Percentiles rank a stretch among this genome's conserved stretches.
phyloP scores from a whole-genome alignment of 2,329 filamentous ascomycete species.

The Aureobasidium sp. region DNA sequence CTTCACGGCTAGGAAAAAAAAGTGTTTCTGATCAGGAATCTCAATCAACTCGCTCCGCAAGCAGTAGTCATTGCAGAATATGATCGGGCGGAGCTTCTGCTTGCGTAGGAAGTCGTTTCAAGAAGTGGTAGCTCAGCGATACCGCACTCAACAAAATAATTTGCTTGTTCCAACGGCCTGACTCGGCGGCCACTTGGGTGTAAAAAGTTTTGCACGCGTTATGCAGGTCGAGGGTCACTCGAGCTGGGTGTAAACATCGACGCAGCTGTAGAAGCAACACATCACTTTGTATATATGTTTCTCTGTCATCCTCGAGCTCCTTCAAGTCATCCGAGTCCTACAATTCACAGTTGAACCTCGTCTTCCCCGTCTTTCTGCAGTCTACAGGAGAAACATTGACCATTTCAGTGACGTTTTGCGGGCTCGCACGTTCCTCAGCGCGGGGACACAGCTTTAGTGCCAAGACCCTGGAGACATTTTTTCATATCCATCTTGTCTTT shows the following conservation, averaged over 20 bases:
- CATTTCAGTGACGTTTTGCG: not conserved
- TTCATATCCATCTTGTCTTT: constrained; percentile 5
- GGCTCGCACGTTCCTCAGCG: not conserved
- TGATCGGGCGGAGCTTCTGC: not conserved
- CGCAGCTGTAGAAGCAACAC: not conserved
- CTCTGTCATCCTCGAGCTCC: not conserved
- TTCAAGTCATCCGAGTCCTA: not conserved
- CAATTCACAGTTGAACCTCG: not conserved
- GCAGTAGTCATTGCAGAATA: not conserved
- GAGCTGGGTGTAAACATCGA: not conserved
- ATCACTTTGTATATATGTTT: not conserved
- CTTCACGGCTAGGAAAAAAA: not conserved
- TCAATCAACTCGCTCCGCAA: not conserved
- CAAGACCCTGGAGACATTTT: constrained; percentile 13
- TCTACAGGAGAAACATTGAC: constrained; percentile 1
- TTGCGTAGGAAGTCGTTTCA: not conserved
- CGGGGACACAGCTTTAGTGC: constrained; percentile 1
- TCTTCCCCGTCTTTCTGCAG: constrained; percentile 1
- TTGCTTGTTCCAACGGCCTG: constrained; percentile 4
- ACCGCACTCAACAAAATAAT: constrained; percentile 8
- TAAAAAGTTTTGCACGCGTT: constrained; percentile 9
- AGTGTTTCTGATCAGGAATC: not conserved
- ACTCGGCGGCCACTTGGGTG: constrained; percentile 6
- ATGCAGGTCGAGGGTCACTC: not conserved
- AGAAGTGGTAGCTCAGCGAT: not conserved